Evolutionary conservation across 371 early-diverging fungal species (phyloP).

Genomic region (Chytridium lagenaria): DNA sequence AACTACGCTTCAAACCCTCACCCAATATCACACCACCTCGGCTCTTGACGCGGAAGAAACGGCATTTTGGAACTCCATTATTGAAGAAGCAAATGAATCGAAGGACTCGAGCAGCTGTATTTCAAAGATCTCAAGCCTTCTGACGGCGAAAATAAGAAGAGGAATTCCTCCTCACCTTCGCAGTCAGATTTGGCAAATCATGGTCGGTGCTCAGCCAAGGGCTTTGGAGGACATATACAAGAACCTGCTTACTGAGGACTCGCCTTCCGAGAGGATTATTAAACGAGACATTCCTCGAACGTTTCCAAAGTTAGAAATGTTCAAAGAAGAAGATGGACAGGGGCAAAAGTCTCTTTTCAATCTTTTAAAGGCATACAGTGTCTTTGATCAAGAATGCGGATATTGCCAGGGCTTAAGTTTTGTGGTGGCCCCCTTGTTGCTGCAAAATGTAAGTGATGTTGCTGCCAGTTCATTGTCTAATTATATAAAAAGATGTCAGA

Average conservation of each 20-base stretch:
- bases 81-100: constrained; percentile 26
- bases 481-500: constrained; percentile 75
- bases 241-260: constrained; percentile 73
- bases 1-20: constrained; percentile 14
- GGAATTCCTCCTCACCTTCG: constrained; percentile 46
- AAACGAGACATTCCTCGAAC: constrained; percentile 84
- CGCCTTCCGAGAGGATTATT: constrained; percentile 85
- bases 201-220: constrained; percentile 40
- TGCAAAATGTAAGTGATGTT: constrained; percentile 48
- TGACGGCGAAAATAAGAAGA: constrained; percentile 38
- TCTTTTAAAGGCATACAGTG: constrained; percentile 85
- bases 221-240: constrained; percentile 71
- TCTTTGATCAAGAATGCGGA: constrained; percentile 87
- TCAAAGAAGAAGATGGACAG: constrained; percentile 74
- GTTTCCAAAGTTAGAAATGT: constrained; percentile 81
- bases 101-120: background rate
- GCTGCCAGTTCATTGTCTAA: no score
- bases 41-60: constrained; percentile 11
- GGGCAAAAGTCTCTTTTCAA: constrained; percentile 86
- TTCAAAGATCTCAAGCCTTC: constrained; percentile 33
- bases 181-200: constrained; percentile 41
- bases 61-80: constrained; percentile 42
- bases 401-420: constrained; percentile 89
- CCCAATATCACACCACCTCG: constrained; percentile 1
- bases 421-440: constrained; percentile 81